These are phyloP conservation scores for Breynia disticha DNA, from an alignment of 441 rosid genomes.

Conservation along the genomic window DNA sequence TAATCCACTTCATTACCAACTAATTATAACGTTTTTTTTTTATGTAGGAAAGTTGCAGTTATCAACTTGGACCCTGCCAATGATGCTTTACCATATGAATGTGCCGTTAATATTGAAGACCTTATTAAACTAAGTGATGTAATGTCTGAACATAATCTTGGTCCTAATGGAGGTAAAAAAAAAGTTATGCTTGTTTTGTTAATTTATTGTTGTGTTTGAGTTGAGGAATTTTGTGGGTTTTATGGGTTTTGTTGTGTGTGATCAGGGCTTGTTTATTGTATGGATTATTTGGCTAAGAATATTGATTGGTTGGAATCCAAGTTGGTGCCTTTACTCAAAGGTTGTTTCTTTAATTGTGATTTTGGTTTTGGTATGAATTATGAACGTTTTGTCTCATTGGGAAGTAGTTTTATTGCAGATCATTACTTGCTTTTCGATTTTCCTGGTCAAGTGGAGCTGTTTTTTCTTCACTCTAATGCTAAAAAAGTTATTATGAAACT, in stretches of 20 bases:
- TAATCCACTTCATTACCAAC: not conserved
- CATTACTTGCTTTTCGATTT: constrained; percentile 92
- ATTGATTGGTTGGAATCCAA: constrained; percentile 82
- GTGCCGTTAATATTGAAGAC: constrained; percentile 82
- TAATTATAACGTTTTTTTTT: not conserved
- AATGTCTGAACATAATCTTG: constrained; percentile 75
- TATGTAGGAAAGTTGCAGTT: constrained; percentile 80
- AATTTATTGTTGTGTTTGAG: not conserved
- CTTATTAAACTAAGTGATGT: constrained; percentile 69
- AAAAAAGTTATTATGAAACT: constrained; percentile 66
- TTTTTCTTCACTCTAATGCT: constrained; percentile 70
- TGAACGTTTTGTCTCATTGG: not conserved
- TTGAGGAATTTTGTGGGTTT: not conserved
- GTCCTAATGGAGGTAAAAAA: constrained; percentile 79
- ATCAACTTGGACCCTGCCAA: constrained; percentile 97
- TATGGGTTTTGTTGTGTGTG: constrained; percentile 1
- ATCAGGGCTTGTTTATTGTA: constrained; percentile 80
- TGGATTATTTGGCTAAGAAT: constrained; percentile 84
- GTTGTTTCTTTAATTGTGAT: constrained; percentile 17
- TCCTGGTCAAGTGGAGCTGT: constrained; percentile 93
- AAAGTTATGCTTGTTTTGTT: not conserved
- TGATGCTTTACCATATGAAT: constrained; percentile 82
- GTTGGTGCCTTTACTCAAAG: constrained; percentile 72
- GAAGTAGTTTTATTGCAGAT: constrained; percentile 38
- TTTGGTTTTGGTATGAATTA: not conserved